phyloP scores from a whole-genome alignment of 2,329 filamentous ascomycete species.

The Cadophora luteo-olivacea region DNA sequence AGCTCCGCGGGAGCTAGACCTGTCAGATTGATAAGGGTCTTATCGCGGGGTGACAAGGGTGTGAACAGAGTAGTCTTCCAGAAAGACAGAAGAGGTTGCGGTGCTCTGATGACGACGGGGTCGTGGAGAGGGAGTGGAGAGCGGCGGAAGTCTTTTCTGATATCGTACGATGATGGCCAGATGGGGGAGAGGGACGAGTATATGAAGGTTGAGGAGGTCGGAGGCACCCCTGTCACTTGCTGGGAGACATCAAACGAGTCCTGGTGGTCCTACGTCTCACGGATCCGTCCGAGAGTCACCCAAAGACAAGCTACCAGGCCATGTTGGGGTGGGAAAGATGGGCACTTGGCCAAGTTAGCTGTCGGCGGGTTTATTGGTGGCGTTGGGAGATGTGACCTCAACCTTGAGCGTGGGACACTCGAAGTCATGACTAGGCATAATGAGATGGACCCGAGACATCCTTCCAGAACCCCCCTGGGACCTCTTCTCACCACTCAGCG shows the following conservation, averaged over 20 bases:
- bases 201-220: slow-evolving; percentile 24
- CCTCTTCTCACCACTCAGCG: slow-evolving; percentile 8
- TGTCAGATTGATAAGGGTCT: slow-evolving; percentile 10
- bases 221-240: neutral
- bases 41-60: neutral
- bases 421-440: slow-evolving; percentile 4
- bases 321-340: slow-evolving; percentile 3
- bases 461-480: slow-evolving; percentile 16
- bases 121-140: slow-evolving; percentile 5
- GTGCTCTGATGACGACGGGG: slow-evolving; percentile 1
- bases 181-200: slow-evolving; percentile 16
- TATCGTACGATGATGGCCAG: slow-evolving; percentile 18
- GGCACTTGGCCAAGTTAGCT: neutral
- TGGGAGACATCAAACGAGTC: slow-evolving; percentile 27
- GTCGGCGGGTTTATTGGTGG: slow-evolving; percentile 13
- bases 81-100: neutral
- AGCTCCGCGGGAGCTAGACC: slow-evolving; percentile 11
- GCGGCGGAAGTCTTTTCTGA: neutral
- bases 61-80: neutral
- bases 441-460: slow-evolving; percentile 21
- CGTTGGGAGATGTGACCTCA: slow-evolving; percentile 4
- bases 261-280: slow-evolving; percentile 20
- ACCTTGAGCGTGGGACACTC: slow-evolving; percentile 1
- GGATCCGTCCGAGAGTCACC: slow-evolving; percentile 30
- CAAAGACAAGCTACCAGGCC: neutral